Evolutionary conservation across 768 basidiomycete genomes (phyloP).

Genomic region (Podaxis sp.): DNA sequence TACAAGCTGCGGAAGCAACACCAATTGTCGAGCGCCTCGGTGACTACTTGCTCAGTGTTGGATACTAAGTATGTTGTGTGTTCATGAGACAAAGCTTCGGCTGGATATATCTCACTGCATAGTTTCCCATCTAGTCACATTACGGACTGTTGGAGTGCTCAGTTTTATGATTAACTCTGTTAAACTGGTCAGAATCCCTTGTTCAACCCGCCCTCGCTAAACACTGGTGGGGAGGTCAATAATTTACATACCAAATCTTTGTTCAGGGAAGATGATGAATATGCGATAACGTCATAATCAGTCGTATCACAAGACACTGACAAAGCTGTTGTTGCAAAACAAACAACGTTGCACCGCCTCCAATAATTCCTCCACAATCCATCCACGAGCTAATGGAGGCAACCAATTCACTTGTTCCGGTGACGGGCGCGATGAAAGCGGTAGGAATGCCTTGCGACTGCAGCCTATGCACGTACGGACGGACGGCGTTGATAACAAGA

Average conservation of each 20-base stretch:
- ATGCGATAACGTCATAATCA: constrained; percentile 27
- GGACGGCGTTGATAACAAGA: constrained; percentile 74
- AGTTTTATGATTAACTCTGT: neutral
- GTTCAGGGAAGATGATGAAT: neutral
- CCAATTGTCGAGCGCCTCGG: constrained; percentile 66
- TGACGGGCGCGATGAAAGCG: constrained; percentile 40
- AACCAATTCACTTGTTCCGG: constrained; percentile 40
- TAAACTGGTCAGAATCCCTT: neutral
- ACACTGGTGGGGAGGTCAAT: too few species aligned
- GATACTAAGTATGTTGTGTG: constrained; percentile 42
- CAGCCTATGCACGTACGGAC: constrained; percentile 84
- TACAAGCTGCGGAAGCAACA: constrained; percentile 66
- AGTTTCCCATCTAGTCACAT: neutral
- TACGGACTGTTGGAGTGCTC: neutral
- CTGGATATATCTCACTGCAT: neutral
- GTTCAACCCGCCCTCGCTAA: neutral
- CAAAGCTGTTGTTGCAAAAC: constrained; percentile 69
- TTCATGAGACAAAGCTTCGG: neutral
- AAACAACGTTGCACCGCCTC: constrained; percentile 69
- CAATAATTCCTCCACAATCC: constrained; percentile 64
- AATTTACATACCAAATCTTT: neutral
- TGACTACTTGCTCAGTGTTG: constrained; percentile 68
- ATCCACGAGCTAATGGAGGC: constrained; percentile 50
- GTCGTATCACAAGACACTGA: constrained; percentile 45
- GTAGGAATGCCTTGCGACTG: constrained; percentile 74